Base-by-base conservation (phyloP, 306 rosid genomes). In the Prinsepia uniflora region DNA sequence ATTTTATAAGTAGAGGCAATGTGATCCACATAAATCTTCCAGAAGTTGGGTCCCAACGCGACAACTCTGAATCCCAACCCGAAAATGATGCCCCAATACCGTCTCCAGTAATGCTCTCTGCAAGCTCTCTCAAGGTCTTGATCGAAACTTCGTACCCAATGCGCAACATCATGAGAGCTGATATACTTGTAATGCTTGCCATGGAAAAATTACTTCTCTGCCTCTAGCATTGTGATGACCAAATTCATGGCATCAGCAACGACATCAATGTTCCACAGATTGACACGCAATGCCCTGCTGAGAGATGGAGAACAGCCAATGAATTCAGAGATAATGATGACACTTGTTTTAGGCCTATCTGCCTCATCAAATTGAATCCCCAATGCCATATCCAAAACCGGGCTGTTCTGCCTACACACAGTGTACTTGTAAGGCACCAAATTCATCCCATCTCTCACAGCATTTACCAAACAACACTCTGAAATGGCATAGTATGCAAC, bases 71-170 rank as follows among this genome's bases (percentile, higher is more conserved):
- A 91, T 13, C 97, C 97, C 72, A 91, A 83, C 61, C 97, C 96
- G 63, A 91, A 91, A 65, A 96, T 96, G 64, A 91, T 91, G 6
- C 97, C 97, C 97, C 97, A 91, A 75, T 96, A 91, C 75, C 97
- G 81, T 75, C 96, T 86, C 83, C 90, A 79, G 43, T 83, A 63
- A 76, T 91, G 97, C 76, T 91, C 97, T 67, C 85, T 81, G 34
- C 97, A 91, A 3, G 97, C 88, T 82, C 97, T 81, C 63, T 86
- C 96, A 44, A 91, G 82, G 81, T 91, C 97, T 83, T 87, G 97
- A 80, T 84, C 75, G 81, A 91, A 91, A 87, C 97, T 91, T 8
- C 82, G 88, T 0, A 96, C 97, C 97, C 97, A 91, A 76, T 91
- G 89, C 0, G 93, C 96, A 67, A 91, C 97, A 78, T 91, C 97